Evolutionary conservation across 2,329 filamentous ascomycete species (phyloP), one percentile per base, ranked within the genome.

Genomic region (Aspergillus phoenicis): DNA sequence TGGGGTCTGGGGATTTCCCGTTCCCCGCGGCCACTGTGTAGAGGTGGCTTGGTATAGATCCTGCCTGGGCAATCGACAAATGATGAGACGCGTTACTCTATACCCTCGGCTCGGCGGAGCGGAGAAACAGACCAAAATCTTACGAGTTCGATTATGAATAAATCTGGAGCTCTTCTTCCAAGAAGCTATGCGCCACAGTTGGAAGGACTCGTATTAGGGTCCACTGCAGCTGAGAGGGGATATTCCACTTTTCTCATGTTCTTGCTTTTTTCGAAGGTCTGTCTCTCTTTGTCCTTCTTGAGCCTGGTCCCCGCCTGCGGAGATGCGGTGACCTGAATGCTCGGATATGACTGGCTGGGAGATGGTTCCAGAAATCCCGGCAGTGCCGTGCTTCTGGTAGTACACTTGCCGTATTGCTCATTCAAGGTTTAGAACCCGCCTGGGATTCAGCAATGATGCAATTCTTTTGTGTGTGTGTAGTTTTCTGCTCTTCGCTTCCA

Each of bases 41-140:
- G 15, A 51, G 33, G 33, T 36, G 39, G 39, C 36, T 36, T 33
- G 49, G 36, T 48, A 28, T 49, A 28, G n/a, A n/a, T 11, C 26
- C 26, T 49, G 47, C 6, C 26, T 49, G 47, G 45, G 20, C 13
- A 15, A 10, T 3, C 13, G 26, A 49, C 47, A 49, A 49, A 49
- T 49, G 47, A 33, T 26, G 24, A 30, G 47, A n/a, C 47, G 47
- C 15, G 24, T 17, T 33, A n/a, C 26, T 26, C 13, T 17, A 10
- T 49, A 49, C 26, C 39, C 26, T 62, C 60, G 65, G 65, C 52
- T 65, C 65, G 65, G 65, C 63, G 61, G 65, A 67, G 63, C 63
- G 65, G 65, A 65, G 41, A 53, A 36, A 53, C 24, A 20, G 26
- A 52, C 33, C 17, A 24, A 58, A 39, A 26, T 36, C 47, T 30